Evolutionary conservation across 345 rosid genomes (phyloP), one percentile per base, ranked within the genome.

Genomic region (Pistacia atlantica): DNA sequence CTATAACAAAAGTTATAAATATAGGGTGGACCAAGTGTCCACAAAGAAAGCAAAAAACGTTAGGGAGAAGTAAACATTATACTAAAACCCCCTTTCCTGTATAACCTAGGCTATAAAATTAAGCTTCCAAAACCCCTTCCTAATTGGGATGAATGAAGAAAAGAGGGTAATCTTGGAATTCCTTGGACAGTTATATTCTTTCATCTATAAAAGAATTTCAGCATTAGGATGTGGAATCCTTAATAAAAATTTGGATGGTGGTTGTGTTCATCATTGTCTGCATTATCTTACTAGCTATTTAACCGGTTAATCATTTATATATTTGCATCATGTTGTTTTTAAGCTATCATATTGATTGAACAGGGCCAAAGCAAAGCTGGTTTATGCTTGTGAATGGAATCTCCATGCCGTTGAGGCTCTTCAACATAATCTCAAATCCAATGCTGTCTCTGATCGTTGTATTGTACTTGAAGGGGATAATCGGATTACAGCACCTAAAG

Each of bases 311-410:
- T 71, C 18, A 13, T 20, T 38, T 16, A 11, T 56, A 22, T 60
- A 22, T 42, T 72, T 28, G 42, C 42, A 38, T 59, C 20, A 18
- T 76, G 28, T n/a, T 78, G 73, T 51, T 74, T 62, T 62, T 48
- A 20, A 25, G 52, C 63, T 28, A 58, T 25, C 20, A 48, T 77
- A 67, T 42, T 51, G 49, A 10, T 76, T 82, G 67, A 80, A 78
- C 79, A 95, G 99, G 91, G 98, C 97, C 73, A 87, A 87, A 81
- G 99, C 97, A 76, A 90, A 83, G 80, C 62, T 87, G 67, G 98
- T 91, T 58, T 93, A 87, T 89, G 94, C 99, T 81, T 91, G 98
- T 80, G 99, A 95, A 80, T 93, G 99, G 99, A 95, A 95, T 83
- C 92, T 86, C 28, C 90, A 87, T 87, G 98, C 98, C 67, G 79